Conservation (phyloP, 1,139 yeast species). For the Protomyces macrosporus region DNA sequence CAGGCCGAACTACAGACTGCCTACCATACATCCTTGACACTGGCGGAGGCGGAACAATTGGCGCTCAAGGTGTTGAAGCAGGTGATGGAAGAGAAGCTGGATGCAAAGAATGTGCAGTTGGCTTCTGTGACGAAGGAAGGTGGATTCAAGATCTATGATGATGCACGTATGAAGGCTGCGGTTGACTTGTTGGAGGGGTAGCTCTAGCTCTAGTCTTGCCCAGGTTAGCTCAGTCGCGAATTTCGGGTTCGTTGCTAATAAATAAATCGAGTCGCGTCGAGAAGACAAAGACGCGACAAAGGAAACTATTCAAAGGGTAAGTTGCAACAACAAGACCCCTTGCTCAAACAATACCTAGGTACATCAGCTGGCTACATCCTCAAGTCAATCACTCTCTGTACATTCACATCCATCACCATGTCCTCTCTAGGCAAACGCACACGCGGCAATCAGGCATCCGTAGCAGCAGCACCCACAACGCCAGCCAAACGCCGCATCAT, state of each 20-base stretch:
- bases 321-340: too few relatives aligned
- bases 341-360: too few relatives aligned
- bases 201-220: neutral
- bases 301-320: too few relatives aligned
- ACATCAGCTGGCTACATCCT: too few relatives aligned
- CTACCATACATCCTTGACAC: conserved; percentile 80
- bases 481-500: conserved; percentile 21
- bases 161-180: conserved; percentile 75
- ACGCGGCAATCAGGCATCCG: neutral
- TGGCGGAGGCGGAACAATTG: conserved; percentile 86
- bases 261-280: too few relatives aligned
- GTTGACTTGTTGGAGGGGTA: conserved; percentile 57
- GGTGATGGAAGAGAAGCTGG: conserved; percentile 98
- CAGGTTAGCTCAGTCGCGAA: too few relatives aligned
- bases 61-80: conserved; percentile 88
- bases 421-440: conserved; percentile 20
- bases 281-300: too few relatives aligned
- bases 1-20: conserved; percentile 96
- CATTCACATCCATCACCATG: neutral
- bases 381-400: too few relatives aligned
- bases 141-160: conserved; percentile 83
- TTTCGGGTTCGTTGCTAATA: too few relatives aligned
- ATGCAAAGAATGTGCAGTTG: conserved; percentile 90
- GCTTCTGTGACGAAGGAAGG: conserved; percentile 83
- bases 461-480: conserved; percentile 1